Base-by-base conservation (phyloP, 805 yeast genomes). In the Sugiyamaella chiloensis region DNA sequence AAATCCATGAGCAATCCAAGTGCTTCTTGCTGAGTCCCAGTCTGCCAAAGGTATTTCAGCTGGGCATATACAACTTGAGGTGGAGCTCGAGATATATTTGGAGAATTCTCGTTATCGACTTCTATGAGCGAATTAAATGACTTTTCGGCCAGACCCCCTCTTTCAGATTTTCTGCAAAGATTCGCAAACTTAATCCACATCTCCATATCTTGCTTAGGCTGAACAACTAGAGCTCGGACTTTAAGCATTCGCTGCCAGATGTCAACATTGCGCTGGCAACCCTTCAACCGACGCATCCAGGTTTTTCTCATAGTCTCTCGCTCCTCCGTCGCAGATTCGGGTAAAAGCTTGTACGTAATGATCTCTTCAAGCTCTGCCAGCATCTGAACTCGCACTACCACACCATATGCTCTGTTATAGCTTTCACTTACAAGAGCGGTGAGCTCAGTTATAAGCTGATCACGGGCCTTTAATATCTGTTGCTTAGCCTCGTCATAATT, bases 181-280 rank as follows among this genome's bases (percentile, higher is more conserved):
- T 93, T 93, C 17, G 99, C 98, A 73, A 93, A 95, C 65, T 93
- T 90, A 59, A 93, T 91, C 96, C 98, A 89, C 79, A 90, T 87
- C 46, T 87, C 93, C 93, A 90, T 85, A 62, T 93, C 97, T 60
- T 93, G 95, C 56, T 90, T 87, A 1, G 99, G 99, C 54, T 85
- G 84, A 39, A 93, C 86, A 11, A 93, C 98, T 40, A 93, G 73
- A 0, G 97, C 91, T 48, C 99, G 76, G 1, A 91, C 96, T 63
- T 90, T 87, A 51, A 93, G 74, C 80, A 93, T 83, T 60, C 97
- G 75, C 64, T 91, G 97, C 99, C 99, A 93, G n/a, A 90, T 89
- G 68, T 93, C 99, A 44, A 93, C 98, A 68, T 93, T 93, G 57
- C 93, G 77, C 68, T 93, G 99, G 61, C 97, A 89, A 1, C 98